Evolutionary conservation across 2,329 filamentous ascomycete genomes (phyloP).

Genomic region (Colletotrichum falcatum): DNA sequence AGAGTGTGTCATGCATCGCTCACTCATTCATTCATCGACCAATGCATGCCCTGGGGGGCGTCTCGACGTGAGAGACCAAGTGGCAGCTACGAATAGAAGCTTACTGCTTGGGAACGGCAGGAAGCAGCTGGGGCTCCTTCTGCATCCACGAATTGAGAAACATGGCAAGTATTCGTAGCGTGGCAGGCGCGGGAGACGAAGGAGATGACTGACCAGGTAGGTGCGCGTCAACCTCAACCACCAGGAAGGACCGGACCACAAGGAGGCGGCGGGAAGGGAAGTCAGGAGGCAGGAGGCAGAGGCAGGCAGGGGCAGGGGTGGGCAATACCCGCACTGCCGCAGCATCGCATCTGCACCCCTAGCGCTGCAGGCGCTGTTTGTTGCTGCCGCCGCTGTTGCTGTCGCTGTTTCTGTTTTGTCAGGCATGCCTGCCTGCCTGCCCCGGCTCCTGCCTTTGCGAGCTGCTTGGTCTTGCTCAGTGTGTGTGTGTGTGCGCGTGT

Average conservation of each 20-base stretch:
- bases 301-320: constrained; percentile 7
- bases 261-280: too few species aligned
- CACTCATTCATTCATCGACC: background rate
- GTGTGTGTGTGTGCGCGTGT: background rate
- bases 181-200: constrained; percentile 8
- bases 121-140: background rate
- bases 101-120: constrained; percentile 5
- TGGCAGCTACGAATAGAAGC: background rate
- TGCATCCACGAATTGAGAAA: background rate
- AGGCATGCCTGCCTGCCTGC: too few species aligned
- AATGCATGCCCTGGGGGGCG: background rate
- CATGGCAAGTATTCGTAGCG: background rate
- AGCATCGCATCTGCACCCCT: constrained; percentile 15
- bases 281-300: background rate
- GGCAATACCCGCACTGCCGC: constrained; percentile 14
- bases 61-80: background rate
- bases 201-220: background rate
- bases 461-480: background rate
- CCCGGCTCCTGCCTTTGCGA: constrained; percentile 1
- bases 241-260: constrained; percentile 6
- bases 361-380: constrained; percentile 4
- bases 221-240: background rate
- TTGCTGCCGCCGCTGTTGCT: background rate
- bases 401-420: background rate
- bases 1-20: background rate